Base-by-base conservation (phyloP, 2,329 filamentous ascomycete species). In the Cordyceps javanica region DNA sequence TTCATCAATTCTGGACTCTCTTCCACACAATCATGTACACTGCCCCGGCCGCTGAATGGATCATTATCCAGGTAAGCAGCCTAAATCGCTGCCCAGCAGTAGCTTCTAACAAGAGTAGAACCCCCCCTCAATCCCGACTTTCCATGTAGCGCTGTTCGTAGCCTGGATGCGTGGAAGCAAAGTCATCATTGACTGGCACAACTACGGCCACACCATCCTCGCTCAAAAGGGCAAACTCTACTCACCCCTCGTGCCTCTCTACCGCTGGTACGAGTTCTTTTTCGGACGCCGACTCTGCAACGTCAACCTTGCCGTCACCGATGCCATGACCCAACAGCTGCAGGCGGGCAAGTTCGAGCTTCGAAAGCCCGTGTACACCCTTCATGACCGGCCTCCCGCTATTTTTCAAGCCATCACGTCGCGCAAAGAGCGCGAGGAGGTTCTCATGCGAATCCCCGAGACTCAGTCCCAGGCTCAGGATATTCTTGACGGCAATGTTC, bases 141-240 rank as follows among this genome's bases (percentile, higher is more conserved):
- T 99, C 23, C 82, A 87, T 53, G 77, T 97, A 38, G 88, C 90
- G 16, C 78, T 86, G 23, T 61, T 92, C 3, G 79, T 90, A 49
- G 90, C 89, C 66, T 82, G 86, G 64, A 71, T 96, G 52, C 87
- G 94, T 51, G 87, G 90, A 64, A 96, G 90, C 39, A 83, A 83
- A 58, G 81, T 99, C 4, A 80, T 97, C 60, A 89, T 97, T 57
- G 94, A 99, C 76, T 99, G 94, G 94, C 94, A 99, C 77, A 99
- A 99, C 73, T 97, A 97, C 72, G 94, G 93, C 64, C 96, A 93
- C 79, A 93, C 91, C 9, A 96, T 99, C 65, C 83, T 99, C 3
- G 89, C 82, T 5, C 78, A 82, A 49, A 56, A 56, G 26, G 83
- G 80, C 50, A 74, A 77, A 25, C 79, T 82, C 41, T 71, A 68